A percentile compares a stretch with the other conserved stretches of the same genome.
phyloP scores from a whole-genome alignment of 75 land plant genomes.

The Azolla pinnata region DNA sequence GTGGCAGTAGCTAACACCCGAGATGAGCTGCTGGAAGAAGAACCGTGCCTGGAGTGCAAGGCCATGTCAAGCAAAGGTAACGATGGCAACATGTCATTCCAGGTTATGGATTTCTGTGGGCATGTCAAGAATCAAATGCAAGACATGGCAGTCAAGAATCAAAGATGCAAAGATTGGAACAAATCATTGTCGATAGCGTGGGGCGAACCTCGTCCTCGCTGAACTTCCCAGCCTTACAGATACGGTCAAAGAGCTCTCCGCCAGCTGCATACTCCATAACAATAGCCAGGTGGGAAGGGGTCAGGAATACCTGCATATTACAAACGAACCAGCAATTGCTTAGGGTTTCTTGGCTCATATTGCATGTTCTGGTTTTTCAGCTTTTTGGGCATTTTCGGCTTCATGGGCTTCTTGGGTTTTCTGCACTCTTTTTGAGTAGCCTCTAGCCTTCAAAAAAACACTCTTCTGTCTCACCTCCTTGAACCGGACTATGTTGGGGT shows the following conservation, averaged over 20 bases:
- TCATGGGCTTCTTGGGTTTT: too few species aligned
- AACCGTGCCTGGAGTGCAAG: constrained; percentile 20
- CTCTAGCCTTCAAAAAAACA: not conserved
- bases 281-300: constrained; percentile 74
- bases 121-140: too few species aligned
- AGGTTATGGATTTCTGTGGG: not conserved
- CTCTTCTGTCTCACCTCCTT: constrained; percentile 64
- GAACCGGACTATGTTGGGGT: constrained; percentile 78
- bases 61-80: not conserved
- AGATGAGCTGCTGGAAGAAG: constrained; percentile 34
- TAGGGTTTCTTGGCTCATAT: not conserved
- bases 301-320: constrained; percentile 46
- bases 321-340: not conserved
- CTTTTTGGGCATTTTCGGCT: too few species aligned
- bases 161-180: too few species aligned
- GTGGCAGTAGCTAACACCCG: constrained; percentile 36
- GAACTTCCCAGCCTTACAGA: constrained; percentile 68
- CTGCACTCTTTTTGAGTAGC: too few species aligned
- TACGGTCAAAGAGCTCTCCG: constrained; percentile 79
- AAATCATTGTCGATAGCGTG: not conserved
- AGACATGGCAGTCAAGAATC: too few species aligned
- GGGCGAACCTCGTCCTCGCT: constrained; percentile 69
- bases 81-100: not conserved
- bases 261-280: constrained; percentile 91
- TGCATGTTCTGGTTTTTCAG: too few species aligned